Conservation (phyloP, 2,329 filamentous ascomycete species). For the Fusarium euwallaceae region DNA sequence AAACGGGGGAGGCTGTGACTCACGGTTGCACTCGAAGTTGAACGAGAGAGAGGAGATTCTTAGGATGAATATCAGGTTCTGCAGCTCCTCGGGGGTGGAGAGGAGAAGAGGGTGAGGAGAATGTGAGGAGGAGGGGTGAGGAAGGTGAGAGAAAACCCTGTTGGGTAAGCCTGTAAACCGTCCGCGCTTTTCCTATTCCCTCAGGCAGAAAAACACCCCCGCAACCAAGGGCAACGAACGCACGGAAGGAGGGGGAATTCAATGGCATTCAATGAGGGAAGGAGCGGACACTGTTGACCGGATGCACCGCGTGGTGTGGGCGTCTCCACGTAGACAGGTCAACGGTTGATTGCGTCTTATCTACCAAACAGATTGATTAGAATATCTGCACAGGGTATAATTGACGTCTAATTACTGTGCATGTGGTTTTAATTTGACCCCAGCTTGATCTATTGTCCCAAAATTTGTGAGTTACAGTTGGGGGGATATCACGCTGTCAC, state of each 20-base stretch:
- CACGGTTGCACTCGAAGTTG: constrained; percentile 19
- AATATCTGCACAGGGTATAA: neutral
- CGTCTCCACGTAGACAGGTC: neutral
- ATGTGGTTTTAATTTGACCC: neutral
- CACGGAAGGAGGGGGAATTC: neutral
- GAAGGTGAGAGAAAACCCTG: neutral
- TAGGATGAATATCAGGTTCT: constrained; percentile 1
- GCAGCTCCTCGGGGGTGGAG: constrained; percentile 2
- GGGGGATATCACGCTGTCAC: neutral
- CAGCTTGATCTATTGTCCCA: neutral
- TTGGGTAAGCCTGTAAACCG: constrained; percentile 13
- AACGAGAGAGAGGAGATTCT: neutral
- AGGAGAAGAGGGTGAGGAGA: neutral
- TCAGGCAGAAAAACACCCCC: neutral
- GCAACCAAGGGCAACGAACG: neutral
- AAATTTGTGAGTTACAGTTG: neutral
- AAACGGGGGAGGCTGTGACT: constrained; percentile 21
- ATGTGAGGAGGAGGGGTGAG: neutral
- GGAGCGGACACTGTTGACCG: neutral
- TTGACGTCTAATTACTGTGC: neutral
- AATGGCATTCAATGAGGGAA: neutral
- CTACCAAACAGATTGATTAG: neutral
- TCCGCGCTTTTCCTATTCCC: neutral
- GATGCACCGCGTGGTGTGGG: neutral
- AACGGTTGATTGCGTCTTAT: neutral